Evolutionary conservation across 352 stramenopile species (phyloP).

Genomic region (Globisporangium recalcitrans): DNA sequence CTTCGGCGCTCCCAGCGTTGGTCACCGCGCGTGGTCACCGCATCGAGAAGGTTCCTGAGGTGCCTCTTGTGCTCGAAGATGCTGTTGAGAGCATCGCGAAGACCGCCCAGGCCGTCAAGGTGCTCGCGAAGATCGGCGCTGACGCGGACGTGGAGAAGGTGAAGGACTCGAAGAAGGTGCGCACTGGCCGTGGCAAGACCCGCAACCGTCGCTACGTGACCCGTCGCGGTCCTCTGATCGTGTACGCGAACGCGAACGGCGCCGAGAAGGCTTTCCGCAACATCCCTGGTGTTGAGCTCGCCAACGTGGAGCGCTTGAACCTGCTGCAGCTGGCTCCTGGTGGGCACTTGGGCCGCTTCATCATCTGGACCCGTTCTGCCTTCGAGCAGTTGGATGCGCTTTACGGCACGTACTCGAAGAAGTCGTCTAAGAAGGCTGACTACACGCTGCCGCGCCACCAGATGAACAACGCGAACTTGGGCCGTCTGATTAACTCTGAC

Average conservation of each 20-base stretch:
- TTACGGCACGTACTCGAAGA: slow-evolving; percentile 93
- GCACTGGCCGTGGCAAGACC: slow-evolving; percentile 97
- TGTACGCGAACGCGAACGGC: slow-evolving; percentile 93
- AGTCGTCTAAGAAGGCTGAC: slow-evolving; percentile 87
- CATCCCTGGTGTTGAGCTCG: slow-evolving; percentile 96
- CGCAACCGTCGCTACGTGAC: slow-evolving; percentile 97
- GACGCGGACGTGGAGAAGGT: slow-evolving; percentile 96
- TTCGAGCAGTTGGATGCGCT: slow-evolving; percentile 96
- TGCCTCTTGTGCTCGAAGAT: slow-evolving; percentile 96
- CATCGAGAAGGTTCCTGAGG: slow-evolving; percentile 96
- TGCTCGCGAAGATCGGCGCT: slow-evolving; percentile 93
- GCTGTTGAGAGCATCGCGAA: slow-evolving; percentile 92
- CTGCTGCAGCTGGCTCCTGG: slow-evolving; percentile 96
- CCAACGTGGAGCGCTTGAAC: slow-evolving; percentile 97
- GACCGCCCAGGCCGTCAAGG: slow-evolving; percentile 93
- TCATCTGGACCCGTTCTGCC: slow-evolving; percentile 97
- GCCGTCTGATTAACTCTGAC: slow-evolving; percentile 99
- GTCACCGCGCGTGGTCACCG: slow-evolving; percentile 97
- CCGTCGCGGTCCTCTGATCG: slow-evolving; percentile 94
- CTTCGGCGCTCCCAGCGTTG: slow-evolving; percentile 94
- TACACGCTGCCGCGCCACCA: slow-evolving; percentile 92
- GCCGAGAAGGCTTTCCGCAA: slow-evolving; percentile 96
- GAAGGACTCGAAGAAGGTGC: slow-evolving; percentile 97
- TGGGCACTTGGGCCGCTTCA: slow-evolving; percentile 98
- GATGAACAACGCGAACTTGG: slow-evolving; percentile 98